phyloP scores from a whole-genome alignment of 78 protist species.

The Dictyostelium citrinum region DNA sequence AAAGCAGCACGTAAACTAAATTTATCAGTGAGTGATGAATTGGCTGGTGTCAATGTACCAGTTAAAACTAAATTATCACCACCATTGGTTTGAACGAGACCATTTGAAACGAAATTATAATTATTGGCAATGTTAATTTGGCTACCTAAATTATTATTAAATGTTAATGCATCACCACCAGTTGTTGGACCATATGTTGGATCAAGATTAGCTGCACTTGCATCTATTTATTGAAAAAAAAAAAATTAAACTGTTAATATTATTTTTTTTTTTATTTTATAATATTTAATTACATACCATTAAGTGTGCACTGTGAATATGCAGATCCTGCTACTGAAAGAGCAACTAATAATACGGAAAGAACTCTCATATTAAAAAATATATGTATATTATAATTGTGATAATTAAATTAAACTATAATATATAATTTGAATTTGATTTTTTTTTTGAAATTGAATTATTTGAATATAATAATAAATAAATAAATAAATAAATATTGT shows the following conservation, averaged over 20 bases:
- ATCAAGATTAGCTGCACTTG: conserved; percentile 23
- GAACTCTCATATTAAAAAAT: background rate
- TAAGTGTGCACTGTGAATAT: background rate
- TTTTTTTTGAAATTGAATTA: background rate
- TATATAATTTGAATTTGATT: background rate
- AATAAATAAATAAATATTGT: background rate
- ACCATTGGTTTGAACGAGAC: background rate
- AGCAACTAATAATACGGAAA: background rate
- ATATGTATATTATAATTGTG: background rate
- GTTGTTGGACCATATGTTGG: conserved; percentile 15
- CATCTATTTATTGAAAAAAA: background rate
- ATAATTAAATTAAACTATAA: background rate
- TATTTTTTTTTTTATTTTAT: background rate
- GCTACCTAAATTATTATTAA: background rate
- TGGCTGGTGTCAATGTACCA: conserved; percentile 27
- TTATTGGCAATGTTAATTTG: background rate
- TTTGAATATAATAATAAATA: background rate
- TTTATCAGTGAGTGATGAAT: background rate
- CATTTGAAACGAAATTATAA: background rate
- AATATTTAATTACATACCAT: background rate
- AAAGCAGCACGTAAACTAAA: background rate
- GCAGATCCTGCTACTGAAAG: background rate
- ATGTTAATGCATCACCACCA: conserved; percentile 32
- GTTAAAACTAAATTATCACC: background rate
- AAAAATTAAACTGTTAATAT: background rate